Conservation (phyloP, 2,329 filamentous ascomycete genomes). For the Hymenoscyphus scutula region DNA sequence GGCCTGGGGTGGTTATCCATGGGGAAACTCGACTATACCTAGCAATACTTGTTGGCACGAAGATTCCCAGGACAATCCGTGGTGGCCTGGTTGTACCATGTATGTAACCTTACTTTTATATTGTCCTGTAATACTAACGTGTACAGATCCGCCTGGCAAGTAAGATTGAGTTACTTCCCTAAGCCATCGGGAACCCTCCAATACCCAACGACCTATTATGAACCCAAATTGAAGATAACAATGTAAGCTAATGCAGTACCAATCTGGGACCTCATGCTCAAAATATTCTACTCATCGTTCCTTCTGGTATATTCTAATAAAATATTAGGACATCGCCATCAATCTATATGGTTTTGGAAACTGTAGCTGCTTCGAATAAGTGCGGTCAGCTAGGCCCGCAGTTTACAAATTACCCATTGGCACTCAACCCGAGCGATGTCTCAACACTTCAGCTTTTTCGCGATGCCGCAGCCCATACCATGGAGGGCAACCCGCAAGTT, state of each 20-base stretch:
- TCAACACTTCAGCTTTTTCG: neutral
- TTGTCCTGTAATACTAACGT: neutral
- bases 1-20: constrained; percentile 4
- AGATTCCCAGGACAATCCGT: neutral
- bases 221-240: constrained; percentile 7
- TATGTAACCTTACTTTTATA: neutral
- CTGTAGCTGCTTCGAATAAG: constrained; percentile 4
- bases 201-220: constrained; percentile 21
- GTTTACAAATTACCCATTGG: neutral
- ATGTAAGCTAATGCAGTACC: constrained; percentile 4
- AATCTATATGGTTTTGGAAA: constrained; percentile 12
- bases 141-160: constrained; percentile 8
- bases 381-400: constrained; percentile 10
- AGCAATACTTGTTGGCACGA: constrained; percentile 8
- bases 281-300: neutral
- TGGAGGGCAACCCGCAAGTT: neutral
- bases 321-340: constrained; percentile 11
- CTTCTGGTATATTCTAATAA: neutral
- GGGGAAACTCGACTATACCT: constrained; percentile 7
- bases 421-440: constrained; percentile 5
- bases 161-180: constrained; percentile 23
- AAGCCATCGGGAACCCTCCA: constrained; percentile 13
- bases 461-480: neutral
- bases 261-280: neutral
- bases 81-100: constrained; percentile 8